Conservation (phyloP, 2,329 filamentous ascomycete species). For the Dactylellina drechsleri region DNA sequence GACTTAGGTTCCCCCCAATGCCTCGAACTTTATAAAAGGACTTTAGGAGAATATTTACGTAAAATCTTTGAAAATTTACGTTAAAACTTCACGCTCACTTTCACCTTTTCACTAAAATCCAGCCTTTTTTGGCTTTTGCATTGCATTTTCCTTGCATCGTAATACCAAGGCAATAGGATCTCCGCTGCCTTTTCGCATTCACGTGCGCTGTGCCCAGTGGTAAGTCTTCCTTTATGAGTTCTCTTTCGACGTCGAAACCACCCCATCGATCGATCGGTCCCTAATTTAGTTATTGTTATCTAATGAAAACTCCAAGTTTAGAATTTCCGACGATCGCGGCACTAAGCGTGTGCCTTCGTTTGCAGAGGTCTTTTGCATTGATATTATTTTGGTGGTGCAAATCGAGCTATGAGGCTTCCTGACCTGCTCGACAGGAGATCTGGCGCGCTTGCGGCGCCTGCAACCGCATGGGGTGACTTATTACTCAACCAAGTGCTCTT, state of each 20-base stretch:
- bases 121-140: not conserved
- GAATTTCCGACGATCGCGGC: slow-evolving; percentile 5
- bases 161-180: not conserved
- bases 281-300: slow-evolving; percentile 12
- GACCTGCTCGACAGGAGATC: slow-evolving; percentile 41
- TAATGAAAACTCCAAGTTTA: slow-evolving; percentile 18
- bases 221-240: no score
- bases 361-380: not conserved
- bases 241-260: no score
- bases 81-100: not conserved
- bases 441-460: slow-evolving; percentile 51
- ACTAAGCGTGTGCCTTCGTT: not conserved
- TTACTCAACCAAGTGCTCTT: slow-evolving; percentile 60
- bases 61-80: slow-evolving; percentile 23
- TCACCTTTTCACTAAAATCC: not conserved
- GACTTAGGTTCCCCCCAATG: no score
- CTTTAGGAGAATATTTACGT: slow-evolving; percentile 52
- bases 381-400: slow-evolving; percentile 26
- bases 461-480: slow-evolving; percentile 40
- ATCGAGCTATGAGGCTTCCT: slow-evolving; percentile 15
- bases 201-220: no score
- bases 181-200: not conserved
- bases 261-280: no score
- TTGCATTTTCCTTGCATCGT: slow-evolving; percentile 5
- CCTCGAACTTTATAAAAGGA: slow-evolving; percentile 26